phyloP scores from a whole-genome alignment of 495 filamentous ascomycete genomes.

The Penicillium diatomitis region DNA sequence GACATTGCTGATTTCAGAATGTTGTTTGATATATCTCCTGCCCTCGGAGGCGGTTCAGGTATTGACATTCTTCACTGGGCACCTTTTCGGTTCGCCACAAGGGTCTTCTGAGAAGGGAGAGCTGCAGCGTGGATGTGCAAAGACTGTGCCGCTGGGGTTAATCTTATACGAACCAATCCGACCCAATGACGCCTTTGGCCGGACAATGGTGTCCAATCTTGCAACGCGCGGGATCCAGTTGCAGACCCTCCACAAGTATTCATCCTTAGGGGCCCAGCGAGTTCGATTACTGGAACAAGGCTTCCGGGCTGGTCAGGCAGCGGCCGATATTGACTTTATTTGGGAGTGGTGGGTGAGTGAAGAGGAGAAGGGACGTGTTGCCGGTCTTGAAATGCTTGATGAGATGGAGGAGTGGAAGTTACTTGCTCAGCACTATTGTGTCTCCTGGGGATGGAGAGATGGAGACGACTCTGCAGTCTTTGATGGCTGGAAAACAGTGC shows the following conservation, averaged over 20 bases:
- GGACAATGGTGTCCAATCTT: slow-evolving; percentile 85
- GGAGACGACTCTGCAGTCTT: slow-evolving; percentile 22
- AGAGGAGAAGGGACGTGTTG: slow-evolving; percentile 73
- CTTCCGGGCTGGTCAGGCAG: slow-evolving; percentile 46
- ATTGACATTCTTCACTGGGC: slow-evolving; percentile 54
- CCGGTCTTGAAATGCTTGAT: slow-evolving; percentile 76
- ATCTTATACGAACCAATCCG: slow-evolving; percentile 85
- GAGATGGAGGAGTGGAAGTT: slow-evolving; percentile 94
- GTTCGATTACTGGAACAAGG: slow-evolving; percentile 53
- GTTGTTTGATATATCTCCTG: slow-evolving; percentile 83
- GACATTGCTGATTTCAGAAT: slow-evolving; percentile 84
- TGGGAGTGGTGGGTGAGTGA: slow-evolving; percentile 65
- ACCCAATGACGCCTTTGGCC: slow-evolving; percentile 75
- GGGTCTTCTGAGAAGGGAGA: not conserved
- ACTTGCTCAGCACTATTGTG: slow-evolving; percentile 80
- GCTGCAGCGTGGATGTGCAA: not conserved
- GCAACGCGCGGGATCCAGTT: slow-evolving; percentile 75
- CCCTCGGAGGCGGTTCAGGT: slow-evolving; percentile 50
- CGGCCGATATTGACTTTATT: slow-evolving; percentile 60
- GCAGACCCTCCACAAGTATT: slow-evolving; percentile 69
- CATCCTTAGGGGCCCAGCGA: slow-evolving; percentile 54
- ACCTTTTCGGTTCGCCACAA: slow-evolving; percentile 30
- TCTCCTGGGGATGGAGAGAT: slow-evolving; percentile 74
- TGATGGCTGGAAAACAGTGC: slow-evolving; percentile 29
- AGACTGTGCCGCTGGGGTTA: slow-evolving; percentile 43